A percentile compares a stretch with the other conserved stretches of the same genome.
These are phyloP conservation scores for Boletus bicolor DNA, from an alignment of 768 basidiomycete genomes.

Conservation along the genomic window DNA sequence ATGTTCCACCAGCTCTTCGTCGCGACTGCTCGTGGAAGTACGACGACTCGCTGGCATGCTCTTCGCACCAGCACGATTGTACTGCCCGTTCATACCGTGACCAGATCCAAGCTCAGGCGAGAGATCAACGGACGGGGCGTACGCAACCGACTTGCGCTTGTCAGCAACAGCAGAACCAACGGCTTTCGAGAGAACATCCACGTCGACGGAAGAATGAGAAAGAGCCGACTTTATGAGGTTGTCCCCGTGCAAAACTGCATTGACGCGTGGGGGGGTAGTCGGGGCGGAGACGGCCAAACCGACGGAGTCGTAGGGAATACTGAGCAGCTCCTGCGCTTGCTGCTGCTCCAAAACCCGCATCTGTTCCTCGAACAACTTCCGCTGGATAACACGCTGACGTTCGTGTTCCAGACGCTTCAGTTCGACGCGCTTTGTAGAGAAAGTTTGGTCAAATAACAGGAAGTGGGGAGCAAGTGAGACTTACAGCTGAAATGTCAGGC, in stretches of 20 bases:
- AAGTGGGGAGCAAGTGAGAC: slow-evolving; percentile 30
- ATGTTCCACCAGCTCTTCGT: slow-evolving; percentile 76
- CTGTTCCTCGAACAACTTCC: slow-evolving; percentile 93
- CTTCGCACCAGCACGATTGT: slow-evolving; percentile 74
- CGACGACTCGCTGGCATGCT: slow-evolving; percentile 92
- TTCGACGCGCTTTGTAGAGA: slow-evolving; percentile 66
- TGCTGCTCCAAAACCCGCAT: slow-evolving; percentile 92
- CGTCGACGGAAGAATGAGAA: slow-evolving; percentile 53
- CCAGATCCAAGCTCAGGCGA: slow-evolving; percentile 61
- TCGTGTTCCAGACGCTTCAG: slow-evolving; percentile 85
- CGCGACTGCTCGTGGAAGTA: slow-evolving; percentile 83
- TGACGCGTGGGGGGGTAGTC: slow-evolving; percentile 82
- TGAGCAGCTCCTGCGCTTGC: slow-evolving; percentile 83
- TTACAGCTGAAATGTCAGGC: slow-evolving; percentile 81
- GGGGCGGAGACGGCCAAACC: slow-evolving; percentile 82
- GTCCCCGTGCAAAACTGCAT: slow-evolving; percentile 64
- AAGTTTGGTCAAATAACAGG: slow-evolving; percentile 5
- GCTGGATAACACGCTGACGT: slow-evolving; percentile 80
- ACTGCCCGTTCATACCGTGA: slow-evolving; percentile 49
- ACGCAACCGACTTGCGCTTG: slow-evolving; percentile 86
- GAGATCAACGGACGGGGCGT: slow-evolving; percentile 72
- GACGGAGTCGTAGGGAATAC: slow-evolving; percentile 63
- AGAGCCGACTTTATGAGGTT: slow-evolving; percentile 40
- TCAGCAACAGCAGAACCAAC: slow-evolving; percentile 64
- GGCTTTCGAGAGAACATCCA: slow-evolving; percentile 62